Evolutionary conservation across 202 grass and related monocot species (phyloP), one percentile per base, ranked within the genome.

Genomic region (Carex sylvatica): DNA sequence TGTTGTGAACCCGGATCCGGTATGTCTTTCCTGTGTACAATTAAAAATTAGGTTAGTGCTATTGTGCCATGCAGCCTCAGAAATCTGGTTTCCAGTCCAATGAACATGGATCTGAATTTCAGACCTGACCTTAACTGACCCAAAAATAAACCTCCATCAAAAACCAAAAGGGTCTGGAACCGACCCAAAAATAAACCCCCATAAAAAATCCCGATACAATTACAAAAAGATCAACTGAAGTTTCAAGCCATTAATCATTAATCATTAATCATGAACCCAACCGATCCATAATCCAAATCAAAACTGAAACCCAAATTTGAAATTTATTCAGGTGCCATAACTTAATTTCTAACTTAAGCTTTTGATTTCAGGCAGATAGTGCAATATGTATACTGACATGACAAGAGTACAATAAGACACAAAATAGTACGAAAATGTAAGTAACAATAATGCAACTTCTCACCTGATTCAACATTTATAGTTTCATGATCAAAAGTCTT

Each of bases 391-490:
- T 64, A 16, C 0, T 79, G 36, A 26, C 58, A 49, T 80, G 8
- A 83, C 13, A 0, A 80, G 24, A 88, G 35, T 68, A 63, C 23
- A 24, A 49, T 47, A 85, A 51, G 16, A 65, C 10, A 13, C 18
- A 61, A 81, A 30, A 74, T 53, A 47, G 12, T 68, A 19, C 46
- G 83, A 61, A 84, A 36, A 30, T 40, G 22, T 23, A 49, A 44
- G 33, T 42, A 56, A 10, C 2, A 76, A 10, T 18, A 76, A n/a
- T 76, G 51, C 2, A 56, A 4, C 65, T n/a, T 75, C 72, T 87
- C 47, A 98, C 92, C 95, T 86, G 95, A 89, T 64, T 98, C 90
- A 38, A 95, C 95, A 83, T 87, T 89, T 61, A 95, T 80, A 24
- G 65, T 91, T 86, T 98, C 95, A 79, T 93, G 82, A 33, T 84